phyloP scores from a whole-genome alignment of 768 basidiomycete genomes.

The Suillus decipiens region DNA sequence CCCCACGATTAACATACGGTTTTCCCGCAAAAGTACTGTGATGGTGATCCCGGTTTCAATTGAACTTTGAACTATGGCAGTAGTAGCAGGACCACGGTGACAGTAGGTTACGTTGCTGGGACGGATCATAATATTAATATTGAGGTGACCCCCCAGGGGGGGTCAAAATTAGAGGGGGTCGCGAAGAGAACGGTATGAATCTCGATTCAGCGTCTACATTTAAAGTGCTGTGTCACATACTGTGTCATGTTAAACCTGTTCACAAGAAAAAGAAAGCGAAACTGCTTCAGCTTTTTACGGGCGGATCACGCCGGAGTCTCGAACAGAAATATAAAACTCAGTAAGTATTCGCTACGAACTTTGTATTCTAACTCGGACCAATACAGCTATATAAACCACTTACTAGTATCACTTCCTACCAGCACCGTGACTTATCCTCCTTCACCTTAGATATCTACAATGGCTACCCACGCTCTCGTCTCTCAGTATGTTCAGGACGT shows the following conservation, averaged over 20 bases:
- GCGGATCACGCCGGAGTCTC: neutral
- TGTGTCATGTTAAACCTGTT: conserved; percentile 8
- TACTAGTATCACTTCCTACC: neutral
- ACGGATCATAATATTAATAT: neutral
- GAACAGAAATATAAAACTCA: neutral
- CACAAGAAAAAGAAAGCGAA: neutral
- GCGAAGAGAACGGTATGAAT: neutral
- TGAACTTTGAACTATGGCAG: neutral
- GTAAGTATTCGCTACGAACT: neutral
- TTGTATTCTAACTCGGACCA: neutral
- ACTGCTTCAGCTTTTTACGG: neutral
- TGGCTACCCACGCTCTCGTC: conserved; percentile 39
- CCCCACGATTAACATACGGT: neutral
- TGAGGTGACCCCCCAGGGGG: neutral
- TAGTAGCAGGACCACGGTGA: neutral
- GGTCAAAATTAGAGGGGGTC: neutral
- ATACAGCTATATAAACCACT: neutral
- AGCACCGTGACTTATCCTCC: neutral
- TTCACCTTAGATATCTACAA: conserved; percentile 1
- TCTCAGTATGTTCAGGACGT: conserved; percentile 58
- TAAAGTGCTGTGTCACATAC: conserved; percentile 3
- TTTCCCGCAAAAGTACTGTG: neutral
- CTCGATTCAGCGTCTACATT: neutral
- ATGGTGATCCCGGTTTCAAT: neutral
- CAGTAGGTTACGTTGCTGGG: neutral